Base-by-base conservation (phyloP, 495 filamentous ascomycete species). In the Poronia punctata region DNA sequence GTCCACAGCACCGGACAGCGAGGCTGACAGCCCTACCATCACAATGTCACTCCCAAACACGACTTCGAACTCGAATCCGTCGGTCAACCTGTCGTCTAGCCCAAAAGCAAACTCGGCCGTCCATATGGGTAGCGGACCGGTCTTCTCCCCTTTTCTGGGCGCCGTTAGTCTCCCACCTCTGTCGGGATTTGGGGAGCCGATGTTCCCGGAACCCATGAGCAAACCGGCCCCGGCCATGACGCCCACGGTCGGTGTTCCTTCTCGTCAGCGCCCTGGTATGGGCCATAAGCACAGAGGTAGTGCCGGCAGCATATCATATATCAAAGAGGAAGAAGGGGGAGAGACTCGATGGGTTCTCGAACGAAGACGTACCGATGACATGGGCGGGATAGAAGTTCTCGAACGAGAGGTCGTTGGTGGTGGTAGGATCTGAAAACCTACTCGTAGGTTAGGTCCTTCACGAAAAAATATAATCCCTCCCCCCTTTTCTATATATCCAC, bases 221-320 rank as follows among this genome's bases (percentile, higher is more conserved):
- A 47, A 34, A 16, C 42, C 37, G 7, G n/a, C 33, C 16, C 45
- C 49, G 7, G 40, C 20, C 21, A 50, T 36, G 43, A 48, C 35
- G 8, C 52, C 54, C 25, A 43, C 22, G 18, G 14, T 43, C 0
- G 46, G 41, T 7, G 29, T 43, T 28, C 39, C 38, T 38, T 59
- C 42, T 16, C 49, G 43, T 18, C 45, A 47, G 17, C 46, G 52
- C 23, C 56, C 60, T 14, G 55, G 56, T n/a, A 63, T 53, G 37
- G 62, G 64, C 0, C 72, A 76, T 42, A 52, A 56, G 4, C 63
- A 70, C 30, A 61, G 65, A 36, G 63, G 70, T 19, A 74, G 71
- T 15, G 64, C 70, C 7, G 75, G 74, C 36, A 78, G 75, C 36
- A 74, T 81, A 21, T 76, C 74, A 32, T 81, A 81, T 45, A 57